Base-by-base conservation (phyloP, 2,329 filamentous ascomycete genomes). In the Fusarium sp. region DNA sequence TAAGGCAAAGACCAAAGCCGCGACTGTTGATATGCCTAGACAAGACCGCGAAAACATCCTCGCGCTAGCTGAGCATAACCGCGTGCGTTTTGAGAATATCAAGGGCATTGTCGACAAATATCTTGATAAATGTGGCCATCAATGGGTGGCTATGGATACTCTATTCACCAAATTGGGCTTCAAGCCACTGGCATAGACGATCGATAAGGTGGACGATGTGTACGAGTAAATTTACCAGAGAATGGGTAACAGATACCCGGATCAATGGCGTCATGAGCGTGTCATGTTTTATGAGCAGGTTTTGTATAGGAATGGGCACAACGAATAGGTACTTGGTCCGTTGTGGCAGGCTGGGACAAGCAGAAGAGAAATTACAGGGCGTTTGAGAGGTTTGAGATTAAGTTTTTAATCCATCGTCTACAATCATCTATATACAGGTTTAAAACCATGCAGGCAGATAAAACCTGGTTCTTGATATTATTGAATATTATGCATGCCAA, bases 91-190 rank as follows among this genome's bases (percentile, higher is more conserved):
- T 78, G 87, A 82, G 13, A 93, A 92, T 0, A 83, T 95, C 71
- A 92, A 90, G 83, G 86, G 86, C 9, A 89, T 94, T 16, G 93
- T 97, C 8, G 93, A 95, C 70, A 89, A 84, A 76, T 97, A 97
- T 81, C 81, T 97, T 74, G 93, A 94, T 76, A 96, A 95, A 83
- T 97, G 94, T 80, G 94, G 94, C 27, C 85, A 93, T 74, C 92
- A 94, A 80, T 97, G 94, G 93, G 94, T 98, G 55, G 92, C 93
- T 72, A 98, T 97, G 94, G 94, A 96, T 80, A 90, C 85, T 71
- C 81, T 98, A 69, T 98, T 97, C 84, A 87, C 88, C 25, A 90
- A 90, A 79, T 75, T 91, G 43, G 88, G 89, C 12, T 88, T 89
- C 76, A 81, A 79, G 71, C 80, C 80, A 70, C 54, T 76, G 44